Percentiles rank a stretch among this genome's conserved stretches.
Conservation (phyloP, 441 rosid species). For the Erysimum cheiri region DNA sequence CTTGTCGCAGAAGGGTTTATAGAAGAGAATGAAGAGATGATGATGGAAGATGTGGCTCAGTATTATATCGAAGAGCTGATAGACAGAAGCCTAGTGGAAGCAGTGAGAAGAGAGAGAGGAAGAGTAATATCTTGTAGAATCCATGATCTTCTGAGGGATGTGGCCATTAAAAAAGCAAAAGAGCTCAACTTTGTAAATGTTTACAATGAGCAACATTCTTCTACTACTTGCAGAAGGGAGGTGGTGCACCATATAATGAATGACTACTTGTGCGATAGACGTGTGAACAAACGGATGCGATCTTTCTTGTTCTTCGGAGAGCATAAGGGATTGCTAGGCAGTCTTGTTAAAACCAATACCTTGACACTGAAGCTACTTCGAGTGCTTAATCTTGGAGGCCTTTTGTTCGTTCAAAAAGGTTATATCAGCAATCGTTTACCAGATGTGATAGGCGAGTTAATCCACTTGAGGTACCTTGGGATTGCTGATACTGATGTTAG, state of each 20-base stretch:
- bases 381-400: constrained; percentile 38
- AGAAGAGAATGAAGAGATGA: constrained; percentile 12
- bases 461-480: constrained; percentile 44
- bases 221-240: constrained; percentile 34
- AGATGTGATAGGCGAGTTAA: constrained; percentile 21
- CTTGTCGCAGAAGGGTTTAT: constrained; percentile 33
- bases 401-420: not conserved
- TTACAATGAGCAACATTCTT: not conserved
- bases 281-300: constrained; percentile 30
- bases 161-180: constrained; percentile 32
- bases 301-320: constrained; percentile 37
- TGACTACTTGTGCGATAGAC: constrained; percentile 1
- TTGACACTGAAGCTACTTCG: constrained; percentile 36
- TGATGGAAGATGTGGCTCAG: constrained; percentile 29
- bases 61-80: constrained; percentile 22
- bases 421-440: not conserved
- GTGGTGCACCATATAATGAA: constrained; percentile 30
- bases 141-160: constrained; percentile 39
- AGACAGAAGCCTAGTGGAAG: constrained; percentile 30
- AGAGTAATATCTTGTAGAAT: constrained; percentile 3
- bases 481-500: not conserved
- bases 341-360: constrained; percentile 7
- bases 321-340: too few relatives aligned
- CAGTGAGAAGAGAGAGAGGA: constrained; percentile 13
- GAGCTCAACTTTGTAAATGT: constrained; percentile 38